Base-by-base conservation (phyloP, 768 basidiomycete species). In the Antrodiella citrinella region DNA sequence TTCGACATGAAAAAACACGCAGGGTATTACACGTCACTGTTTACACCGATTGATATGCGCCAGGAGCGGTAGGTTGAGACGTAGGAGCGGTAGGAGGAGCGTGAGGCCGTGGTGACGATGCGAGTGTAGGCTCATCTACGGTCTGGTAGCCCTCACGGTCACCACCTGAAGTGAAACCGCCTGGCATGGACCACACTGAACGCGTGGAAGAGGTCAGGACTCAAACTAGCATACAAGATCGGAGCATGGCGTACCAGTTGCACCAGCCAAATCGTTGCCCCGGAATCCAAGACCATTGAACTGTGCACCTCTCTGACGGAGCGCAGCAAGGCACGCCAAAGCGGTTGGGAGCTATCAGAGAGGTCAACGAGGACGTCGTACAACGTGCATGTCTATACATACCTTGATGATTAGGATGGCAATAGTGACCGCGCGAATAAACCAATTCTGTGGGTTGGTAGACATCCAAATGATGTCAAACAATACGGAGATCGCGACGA, bases 401-500 rank as follows among this genome's bases (percentile, higher is more conserved):
- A 71, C 72, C 65, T 73, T 73, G 12, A 72, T 52, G 9, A 71
- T 44, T 13, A 71, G 59, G 35, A 69, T 53, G 9, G 72, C 26
- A 46, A 72, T 62, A 22, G 74, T 74, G 21, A 90, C 46, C 40
- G 85, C 59, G 57, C 65, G 78, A 50, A 80, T 65, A 54, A 88
- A 71, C 30, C 72, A 74, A 54, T 69, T 68, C 55, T 84, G 84
- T 0, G 71, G 63, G 57, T 84, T 72, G 41, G 59, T 74, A 23
- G 72, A 60, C 70, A 85, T 69, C 84, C 84, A 89, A 23, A 90
- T 63, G 48, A 91, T 66, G 63, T 91, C 90, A 53, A 81, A 81
- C 26, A 89, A 19, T 3, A 70, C 64, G 9, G 90, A 90, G 4
- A 62, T 70, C 1, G 75, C 75, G 18, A 91, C 62, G 26, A 89